phyloP scores from a whole-genome alignment of 257 asterid genomes.

The Avicennia marina region DNA sequence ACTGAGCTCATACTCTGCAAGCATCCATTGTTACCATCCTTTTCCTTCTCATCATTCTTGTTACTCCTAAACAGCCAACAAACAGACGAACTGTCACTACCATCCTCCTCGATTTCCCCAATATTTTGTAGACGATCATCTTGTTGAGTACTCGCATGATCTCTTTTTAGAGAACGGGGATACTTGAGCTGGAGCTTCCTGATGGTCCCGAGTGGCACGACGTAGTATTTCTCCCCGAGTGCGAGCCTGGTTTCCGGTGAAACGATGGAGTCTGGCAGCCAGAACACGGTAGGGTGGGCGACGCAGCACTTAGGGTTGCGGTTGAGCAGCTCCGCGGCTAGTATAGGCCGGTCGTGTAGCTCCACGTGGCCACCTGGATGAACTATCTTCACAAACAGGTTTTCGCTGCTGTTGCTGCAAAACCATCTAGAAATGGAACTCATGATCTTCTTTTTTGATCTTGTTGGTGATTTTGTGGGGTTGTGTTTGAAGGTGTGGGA shows the following conservation, averaged over 20 bases:
- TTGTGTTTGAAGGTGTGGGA: too few species aligned
- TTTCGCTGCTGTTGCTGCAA: conserved; percentile 35
- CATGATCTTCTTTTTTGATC: conserved; percentile 24
- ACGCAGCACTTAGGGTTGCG: conserved; percentile 58
- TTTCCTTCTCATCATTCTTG: neutral
- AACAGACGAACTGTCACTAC: conserved; percentile 10
- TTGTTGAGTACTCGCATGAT: neutral
- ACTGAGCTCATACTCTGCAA: neutral
- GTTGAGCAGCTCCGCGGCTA: conserved; percentile 46
- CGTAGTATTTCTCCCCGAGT: conserved; percentile 56
- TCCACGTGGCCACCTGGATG: conserved; percentile 77
- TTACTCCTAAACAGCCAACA: conserved; percentile 35
- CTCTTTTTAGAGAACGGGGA: conserved; percentile 6
- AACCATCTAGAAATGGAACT: conserved; percentile 39
- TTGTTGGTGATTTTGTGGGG: too few species aligned
- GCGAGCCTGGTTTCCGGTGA: conserved; percentile 48
- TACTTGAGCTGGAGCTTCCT: conserved; percentile 43
- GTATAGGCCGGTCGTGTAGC: conserved; percentile 57
- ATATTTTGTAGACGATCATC: too few species aligned
- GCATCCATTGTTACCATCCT: conserved; percentile 1
- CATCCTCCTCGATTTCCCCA: too few species aligned
- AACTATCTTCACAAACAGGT: conserved; percentile 47
- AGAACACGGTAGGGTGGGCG: conserved; percentile 55
- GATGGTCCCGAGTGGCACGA: conserved; percentile 54
- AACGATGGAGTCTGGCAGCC: conserved; percentile 48